Evolutionary conservation across 164 flowering plant genomes (phyloP).

Genomic region (Piper longum): DNA sequence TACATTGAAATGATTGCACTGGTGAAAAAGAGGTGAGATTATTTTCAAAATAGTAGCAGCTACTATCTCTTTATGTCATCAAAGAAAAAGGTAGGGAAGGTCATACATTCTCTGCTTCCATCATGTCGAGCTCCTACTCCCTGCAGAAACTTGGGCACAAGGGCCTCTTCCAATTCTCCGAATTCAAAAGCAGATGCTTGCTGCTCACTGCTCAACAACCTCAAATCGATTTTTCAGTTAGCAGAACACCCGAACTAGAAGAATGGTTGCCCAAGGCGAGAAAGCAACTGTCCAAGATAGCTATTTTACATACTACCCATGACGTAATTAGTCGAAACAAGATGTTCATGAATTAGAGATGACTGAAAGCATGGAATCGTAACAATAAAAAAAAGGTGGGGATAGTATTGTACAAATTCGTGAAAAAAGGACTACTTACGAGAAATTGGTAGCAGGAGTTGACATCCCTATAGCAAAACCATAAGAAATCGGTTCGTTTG

Average conservation of each 20-base stretch:
- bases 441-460: constrained; percentile 32
- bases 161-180: constrained; percentile 90
- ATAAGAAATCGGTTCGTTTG: constrained; percentile 45
- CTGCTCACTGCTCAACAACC: constrained; percentile 39
- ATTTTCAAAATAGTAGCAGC: constrained; percentile 25
- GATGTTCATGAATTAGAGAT: too few relatives aligned
- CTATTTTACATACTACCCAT: not conserved
- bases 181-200: constrained; percentile 76
- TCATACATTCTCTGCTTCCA: constrained; percentile 56
- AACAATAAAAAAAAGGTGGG: not conserved
- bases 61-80: constrained; percentile 14
- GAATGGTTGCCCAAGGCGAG: not conserved
- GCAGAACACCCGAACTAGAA: constrained; percentile 3
- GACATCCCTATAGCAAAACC: constrained; percentile 40
- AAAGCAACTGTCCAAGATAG: constrained; percentile 1
- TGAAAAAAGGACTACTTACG: constrained; percentile 22
- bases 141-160: constrained; percentile 39
- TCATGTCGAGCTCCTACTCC: constrained; percentile 54
- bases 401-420: not conserved
- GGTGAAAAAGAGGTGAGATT: constrained; percentile 27
- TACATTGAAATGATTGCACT: constrained; percentile 47
- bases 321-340: not conserved
- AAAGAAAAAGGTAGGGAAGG: constrained; percentile 8
- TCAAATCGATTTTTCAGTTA: constrained; percentile 8
- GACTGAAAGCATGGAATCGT: too few relatives aligned